phyloP scores from a whole-genome alignment of 106 monocot species.

The Vanilla planifolia region DNA sequence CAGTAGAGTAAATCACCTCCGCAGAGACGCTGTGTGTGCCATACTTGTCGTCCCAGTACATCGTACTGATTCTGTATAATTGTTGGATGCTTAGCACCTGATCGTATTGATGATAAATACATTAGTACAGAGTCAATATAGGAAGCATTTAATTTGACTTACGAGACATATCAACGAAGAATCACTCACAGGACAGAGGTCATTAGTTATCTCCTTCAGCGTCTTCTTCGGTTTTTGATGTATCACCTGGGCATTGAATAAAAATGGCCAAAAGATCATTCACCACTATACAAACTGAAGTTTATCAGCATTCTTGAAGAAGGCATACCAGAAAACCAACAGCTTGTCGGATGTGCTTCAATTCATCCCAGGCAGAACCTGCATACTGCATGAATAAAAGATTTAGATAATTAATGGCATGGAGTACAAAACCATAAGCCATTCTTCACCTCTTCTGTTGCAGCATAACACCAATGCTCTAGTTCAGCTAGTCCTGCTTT shows the following conservation, averaged over 20 bases:
- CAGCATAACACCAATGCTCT: constrained; percentile 65
- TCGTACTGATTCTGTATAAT: constrained; percentile 63
- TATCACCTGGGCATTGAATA: constrained; percentile 32
- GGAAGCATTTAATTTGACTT: not conserved
- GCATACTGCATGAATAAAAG: constrained; percentile 33
- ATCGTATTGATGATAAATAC: not conserved
- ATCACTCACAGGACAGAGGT: constrained; percentile 64
- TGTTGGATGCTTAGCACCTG: constrained; percentile 75
- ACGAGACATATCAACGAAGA: not conserved
- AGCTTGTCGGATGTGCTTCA: constrained; percentile 72
- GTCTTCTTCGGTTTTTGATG: constrained; percentile 62
- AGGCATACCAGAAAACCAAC: constrained; percentile 66
- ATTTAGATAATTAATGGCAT: not conserved
- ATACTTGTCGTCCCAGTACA: constrained; percentile 79
- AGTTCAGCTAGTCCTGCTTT: constrained; percentile 75
- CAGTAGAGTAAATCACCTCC: constrained; percentile 25
- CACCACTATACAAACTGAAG: no score
- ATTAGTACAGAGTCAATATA: not conserved
- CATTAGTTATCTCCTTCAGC: constrained; percentile 63
- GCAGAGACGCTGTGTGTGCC: constrained; percentile 63
- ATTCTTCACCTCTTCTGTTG: constrained; percentile 67
- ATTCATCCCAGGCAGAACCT: constrained; percentile 63
- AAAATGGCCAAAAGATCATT: not conserved
- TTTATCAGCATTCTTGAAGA: not conserved
- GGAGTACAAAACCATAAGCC: not conserved